Evolutionary conservation across 805 yeast genomes (phyloP), one percentile per base, ranked within the genome.

Genomic region (Kregervanrija delftensis): DNA sequence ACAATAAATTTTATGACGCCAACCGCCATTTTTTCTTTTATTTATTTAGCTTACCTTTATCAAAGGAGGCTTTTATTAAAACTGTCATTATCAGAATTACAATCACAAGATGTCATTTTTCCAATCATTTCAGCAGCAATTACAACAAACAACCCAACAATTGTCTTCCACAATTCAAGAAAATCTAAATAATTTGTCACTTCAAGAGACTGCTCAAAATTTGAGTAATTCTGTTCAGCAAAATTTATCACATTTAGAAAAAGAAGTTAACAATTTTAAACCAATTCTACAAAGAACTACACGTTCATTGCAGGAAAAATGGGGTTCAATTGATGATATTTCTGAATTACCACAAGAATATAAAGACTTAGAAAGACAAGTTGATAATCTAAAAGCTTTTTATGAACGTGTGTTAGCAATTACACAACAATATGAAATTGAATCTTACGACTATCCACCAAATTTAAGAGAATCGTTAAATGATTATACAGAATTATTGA

Each of bases 391-490:
- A 53, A 77, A 78, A 59, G 71, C 69, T 41, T 74, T 80, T 47
- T 81, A 82, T 65, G 78, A 69, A 52, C 71, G 72, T 55, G 56
- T 74, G 11, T 54, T 76, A n/a, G 51, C 66, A 4, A 73, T 77
- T 43, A 72, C 83, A 5, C 71, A 69, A 41, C 86, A 89, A 36
- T 86, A 78, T 58, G 87, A 76, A 56, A 77, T 83, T 49, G 84
- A 83, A 53, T 76, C 85, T 40, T 86, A 86, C 60, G 95, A 86
- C 60, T 85, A 83, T 56, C 95, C 95, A 22, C 91, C 93, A 43
- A 83, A 83, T 60, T 63, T 85, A 50, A 73, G 74, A 49, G 91
- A 86, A 53, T 77, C 85, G 38, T 69, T 79, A 17, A 67, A 68
- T 40, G 82, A 83, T 53, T 78, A 83, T 57, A 77, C 83, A 33